Percentiles rank a stretch among this genome's conserved stretches.
Conservation (phyloP, 495 filamentous ascomycete genomes). For the Evansstolkia leycettana region DNA sequence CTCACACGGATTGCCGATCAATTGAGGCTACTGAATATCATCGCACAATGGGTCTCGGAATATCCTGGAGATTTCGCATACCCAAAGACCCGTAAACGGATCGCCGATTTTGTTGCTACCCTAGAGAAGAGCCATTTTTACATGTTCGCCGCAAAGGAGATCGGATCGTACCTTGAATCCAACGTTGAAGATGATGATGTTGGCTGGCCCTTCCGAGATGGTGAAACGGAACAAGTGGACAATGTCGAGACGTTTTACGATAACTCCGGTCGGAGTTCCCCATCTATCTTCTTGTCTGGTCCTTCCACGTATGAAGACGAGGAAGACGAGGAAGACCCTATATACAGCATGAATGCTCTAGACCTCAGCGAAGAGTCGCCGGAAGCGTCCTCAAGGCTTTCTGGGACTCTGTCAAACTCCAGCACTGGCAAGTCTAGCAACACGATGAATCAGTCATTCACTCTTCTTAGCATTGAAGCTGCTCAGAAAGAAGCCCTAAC, state of each 20-base stretch:
- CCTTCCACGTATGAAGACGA: conserved; percentile 14
- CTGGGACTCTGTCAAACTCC: conserved; percentile 29
- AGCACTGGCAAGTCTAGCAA: conserved; percentile 26
- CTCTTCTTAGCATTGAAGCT: conserved; percentile 47
- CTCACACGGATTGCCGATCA: conserved; percentile 67
- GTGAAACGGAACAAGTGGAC: conserved; percentile 31
- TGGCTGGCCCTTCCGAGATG: conserved; percentile 61
- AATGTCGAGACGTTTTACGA: conserved; percentile 22
- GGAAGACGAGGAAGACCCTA: conserved; percentile 29
- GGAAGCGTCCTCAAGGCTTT: conserved; percentile 27
- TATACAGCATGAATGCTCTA: conserved; percentile 31
- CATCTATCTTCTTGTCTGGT: conserved; percentile 23
- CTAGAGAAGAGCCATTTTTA: conserved; percentile 63
- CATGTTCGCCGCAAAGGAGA: conserved; percentile 71
- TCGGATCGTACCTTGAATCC: conserved; percentile 52
- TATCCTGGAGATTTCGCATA: conserved; percentile 91
- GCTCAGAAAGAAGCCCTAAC: conserved; percentile 60
- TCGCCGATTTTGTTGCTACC: conserved; percentile 58
- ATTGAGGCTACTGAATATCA: conserved; percentile 65
- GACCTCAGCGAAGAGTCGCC: conserved; percentile 30
- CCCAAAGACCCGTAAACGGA: conserved; percentile 54
- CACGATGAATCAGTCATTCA: conserved; percentile 32
- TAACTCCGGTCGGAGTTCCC: conserved; percentile 26
- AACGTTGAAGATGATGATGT: conserved; percentile 67
- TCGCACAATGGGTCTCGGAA: conserved; percentile 78